A percentile compares a stretch with the other conserved stretches of the same genome.
Conservation (phyloP, 75 land plant genomes). For the Pinus tabuliformis region DNA sequence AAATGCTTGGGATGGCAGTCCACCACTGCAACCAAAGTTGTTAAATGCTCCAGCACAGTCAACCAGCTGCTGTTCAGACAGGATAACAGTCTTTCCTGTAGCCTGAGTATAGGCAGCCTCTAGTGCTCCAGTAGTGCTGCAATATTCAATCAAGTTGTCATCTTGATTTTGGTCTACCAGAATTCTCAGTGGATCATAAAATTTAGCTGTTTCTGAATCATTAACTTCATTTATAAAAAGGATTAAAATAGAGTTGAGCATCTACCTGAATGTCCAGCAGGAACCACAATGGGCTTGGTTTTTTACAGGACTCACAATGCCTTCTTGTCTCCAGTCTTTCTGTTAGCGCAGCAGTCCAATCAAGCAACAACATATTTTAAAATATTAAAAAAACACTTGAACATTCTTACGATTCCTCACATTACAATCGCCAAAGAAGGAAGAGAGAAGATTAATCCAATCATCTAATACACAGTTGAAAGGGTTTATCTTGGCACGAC, state of each 20-base stretch:
- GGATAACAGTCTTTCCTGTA: constrained; percentile 67
- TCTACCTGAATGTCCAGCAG: constrained; percentile 99
- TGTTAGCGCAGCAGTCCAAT: constrained; percentile 19
- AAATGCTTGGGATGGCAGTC: constrained; percentile 98
- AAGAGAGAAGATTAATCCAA: background rate
- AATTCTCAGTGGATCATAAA: background rate
- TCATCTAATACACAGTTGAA: background rate
- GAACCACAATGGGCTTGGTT: constrained; percentile 93
- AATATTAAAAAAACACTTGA: background rate
- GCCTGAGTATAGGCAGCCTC: constrained; percentile 98
- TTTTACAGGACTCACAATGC: constrained; percentile 90
- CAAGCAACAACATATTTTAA: background rate
- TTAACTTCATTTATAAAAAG: background rate
- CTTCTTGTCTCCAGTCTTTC: constrained; percentile 97
- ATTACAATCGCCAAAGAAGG: background rate
- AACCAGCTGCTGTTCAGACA: constrained; percentile 98
- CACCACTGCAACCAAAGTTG: constrained; percentile 95
- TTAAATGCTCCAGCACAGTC: constrained; percentile 90
- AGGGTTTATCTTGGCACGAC: background rate
- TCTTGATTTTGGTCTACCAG: background rate
- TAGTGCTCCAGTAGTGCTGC: constrained; percentile 92
- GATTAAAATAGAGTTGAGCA: background rate
- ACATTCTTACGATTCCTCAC: background rate
- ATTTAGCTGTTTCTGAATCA: background rate
- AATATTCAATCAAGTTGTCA: background rate